phyloP scores from a whole-genome alignment of 176 grass and related monocot genomes.

The Carex scoparia region DNA sequence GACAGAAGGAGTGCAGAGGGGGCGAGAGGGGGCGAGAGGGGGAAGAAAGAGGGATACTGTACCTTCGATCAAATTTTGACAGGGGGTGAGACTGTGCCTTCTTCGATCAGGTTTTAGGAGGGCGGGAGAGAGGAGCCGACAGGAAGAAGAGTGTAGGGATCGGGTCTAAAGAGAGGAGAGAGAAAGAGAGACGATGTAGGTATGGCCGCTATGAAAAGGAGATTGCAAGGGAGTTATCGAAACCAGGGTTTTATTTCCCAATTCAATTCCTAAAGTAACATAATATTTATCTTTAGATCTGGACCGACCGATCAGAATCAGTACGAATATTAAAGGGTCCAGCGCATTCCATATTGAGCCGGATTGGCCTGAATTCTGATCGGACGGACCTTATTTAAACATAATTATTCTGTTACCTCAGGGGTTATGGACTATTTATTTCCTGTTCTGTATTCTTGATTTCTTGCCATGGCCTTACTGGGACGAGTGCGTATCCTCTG shows the following conservation, averaged over 20 bases:
- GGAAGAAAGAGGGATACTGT: background rate
- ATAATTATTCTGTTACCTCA: no score
- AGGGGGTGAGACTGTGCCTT: background rate
- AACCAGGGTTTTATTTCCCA: slow-evolving; percentile 17
- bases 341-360: no score
- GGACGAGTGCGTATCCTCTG: background rate
- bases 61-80: slow-evolving; percentile 9
- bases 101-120: slow-evolving; percentile 14
- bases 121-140: background rate
- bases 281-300: no score
- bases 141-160: slow-evolving; percentile 10
- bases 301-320: no score
- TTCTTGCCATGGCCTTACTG: no score
- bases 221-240: slow-evolving; percentile 5
- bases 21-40: background rate
- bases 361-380: no score
- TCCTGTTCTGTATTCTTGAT: background rate
- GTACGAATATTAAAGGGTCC: no score
- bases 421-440: background rate
- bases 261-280: no score
- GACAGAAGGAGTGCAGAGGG: background rate
- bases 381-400: no score
- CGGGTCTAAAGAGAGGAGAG: background rate
- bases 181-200: background rate
- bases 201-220: background rate